A percentile compares a stretch with the other conserved stretches of the same genome.
These are phyloP conservation scores for Biscutella laevigata DNA, from an alignment of 441 rosid species.

Conservation along the genomic window DNA sequence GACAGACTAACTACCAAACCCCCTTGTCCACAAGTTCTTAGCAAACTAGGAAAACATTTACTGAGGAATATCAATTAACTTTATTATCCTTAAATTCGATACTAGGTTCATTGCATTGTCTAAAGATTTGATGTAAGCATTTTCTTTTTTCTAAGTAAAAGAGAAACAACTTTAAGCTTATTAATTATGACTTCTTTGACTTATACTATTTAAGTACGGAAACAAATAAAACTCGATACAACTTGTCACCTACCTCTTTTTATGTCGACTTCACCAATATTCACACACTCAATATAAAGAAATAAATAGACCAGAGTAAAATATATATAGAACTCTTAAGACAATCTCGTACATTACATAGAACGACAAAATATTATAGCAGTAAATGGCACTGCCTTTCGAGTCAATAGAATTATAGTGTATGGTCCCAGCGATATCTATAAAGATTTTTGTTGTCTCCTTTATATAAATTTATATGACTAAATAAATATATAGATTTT, in stretches of 20 bases:
- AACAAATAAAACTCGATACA: constrained; percentile 1
- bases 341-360: background rate
- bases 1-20: constrained; percentile 3
- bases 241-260: constrained; percentile 7
- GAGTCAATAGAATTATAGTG: background rate
- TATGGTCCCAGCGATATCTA: constrained; percentile 9
- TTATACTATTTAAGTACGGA: constrained; percentile 6
- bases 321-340: background rate
- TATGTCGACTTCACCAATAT: constrained; percentile 17
- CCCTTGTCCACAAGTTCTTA: background rate
- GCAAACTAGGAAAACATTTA: background rate
- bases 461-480: background rate
- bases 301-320: background rate
- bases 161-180: constrained; percentile 7
- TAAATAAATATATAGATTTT: background rate
- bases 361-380: too few species aligned
- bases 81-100: background rate
- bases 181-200: constrained; percentile 1
- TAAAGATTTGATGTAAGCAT: background rate
- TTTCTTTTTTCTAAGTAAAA: background rate
- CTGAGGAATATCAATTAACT: background rate
- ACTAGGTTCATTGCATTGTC: constrained; percentile 8
- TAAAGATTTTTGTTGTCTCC: constrained; percentile 18
- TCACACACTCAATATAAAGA: constrained; percentile 4
- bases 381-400: too few species aligned